Conservation (phyloP, 164 flowering plant species). For the Chimonanthus salicifolius region DNA sequence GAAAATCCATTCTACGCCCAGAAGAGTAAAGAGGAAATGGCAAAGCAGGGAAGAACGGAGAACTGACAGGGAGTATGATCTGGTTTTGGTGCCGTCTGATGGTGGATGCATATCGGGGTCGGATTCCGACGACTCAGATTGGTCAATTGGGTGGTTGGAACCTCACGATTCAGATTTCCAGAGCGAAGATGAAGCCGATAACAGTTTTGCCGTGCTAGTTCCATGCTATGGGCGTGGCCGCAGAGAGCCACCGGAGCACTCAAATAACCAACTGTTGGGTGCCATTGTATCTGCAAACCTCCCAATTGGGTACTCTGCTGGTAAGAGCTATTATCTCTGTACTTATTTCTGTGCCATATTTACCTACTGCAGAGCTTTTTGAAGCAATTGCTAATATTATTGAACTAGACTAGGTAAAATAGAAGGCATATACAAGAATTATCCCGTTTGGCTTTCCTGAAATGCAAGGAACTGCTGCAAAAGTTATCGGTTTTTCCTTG, state of each 20-base stretch:
- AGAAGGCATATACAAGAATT: too few species aligned
- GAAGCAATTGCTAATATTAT: background rate
- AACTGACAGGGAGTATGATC: slow-evolving; percentile 58
- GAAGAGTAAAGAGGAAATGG: slow-evolving; percentile 64
- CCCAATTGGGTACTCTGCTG: slow-evolving; percentile 42
- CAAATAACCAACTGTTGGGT: slow-evolving; percentile 37
- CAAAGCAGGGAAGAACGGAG: slow-evolving; percentile 65
- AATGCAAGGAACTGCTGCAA: too few species aligned
- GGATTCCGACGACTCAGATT: slow-evolving; percentile 87
- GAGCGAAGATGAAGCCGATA: slow-evolving; percentile 55
- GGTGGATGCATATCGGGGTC: slow-evolving; percentile 76
- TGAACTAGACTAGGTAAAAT: background rate
- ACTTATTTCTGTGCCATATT: too few species aligned
- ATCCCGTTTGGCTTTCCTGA: too few species aligned
- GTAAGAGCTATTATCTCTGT: slow-evolving; percentile 25
- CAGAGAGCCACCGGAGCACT: slow-evolving; percentile 23
- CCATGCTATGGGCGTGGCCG: slow-evolving; percentile 65
- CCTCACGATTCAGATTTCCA: slow-evolving; percentile 81
- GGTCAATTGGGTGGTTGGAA: slow-evolving; percentile 93
- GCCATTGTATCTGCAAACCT: slow-evolving; percentile 33
- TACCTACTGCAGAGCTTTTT: too few species aligned
- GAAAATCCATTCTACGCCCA: slow-evolving; percentile 35
- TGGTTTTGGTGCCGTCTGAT: slow-evolving; percentile 82
- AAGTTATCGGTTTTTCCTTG: too few species aligned
- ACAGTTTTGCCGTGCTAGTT: slow-evolving; percentile 82